Conservation (phyloP, 768 basidiomycete species). For the Dioszegia crocea region DNA sequence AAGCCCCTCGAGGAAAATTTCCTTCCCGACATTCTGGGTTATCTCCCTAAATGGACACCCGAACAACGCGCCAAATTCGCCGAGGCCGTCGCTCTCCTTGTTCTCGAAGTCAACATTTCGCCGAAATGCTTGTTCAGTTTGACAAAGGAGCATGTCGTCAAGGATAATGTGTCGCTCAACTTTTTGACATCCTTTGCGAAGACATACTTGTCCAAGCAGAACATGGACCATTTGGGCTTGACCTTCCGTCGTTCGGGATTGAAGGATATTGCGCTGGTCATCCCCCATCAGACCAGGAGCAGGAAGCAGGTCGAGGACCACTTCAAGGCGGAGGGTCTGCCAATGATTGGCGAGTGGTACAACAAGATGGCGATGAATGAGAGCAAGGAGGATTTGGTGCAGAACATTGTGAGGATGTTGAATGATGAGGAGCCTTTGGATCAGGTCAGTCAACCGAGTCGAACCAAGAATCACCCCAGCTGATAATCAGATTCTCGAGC, state of each 20-base stretch:
- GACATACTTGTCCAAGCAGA: slow-evolving; percentile 70
- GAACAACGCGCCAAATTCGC: slow-evolving; percentile 78
- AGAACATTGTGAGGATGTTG: slow-evolving; percentile 60
- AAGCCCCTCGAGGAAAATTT: slow-evolving; percentile 85
- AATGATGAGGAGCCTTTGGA: slow-evolving; percentile 64
- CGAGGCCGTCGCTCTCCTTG: slow-evolving; percentile 71
- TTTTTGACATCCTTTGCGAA: slow-evolving; percentile 76
- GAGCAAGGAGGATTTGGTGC: slow-evolving; percentile 71
- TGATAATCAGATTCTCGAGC: slow-evolving; percentile 62
- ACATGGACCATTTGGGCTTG: slow-evolving; percentile 81
- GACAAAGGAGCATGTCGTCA: slow-evolving; percentile 89
- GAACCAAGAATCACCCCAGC: too few relatives aligned
- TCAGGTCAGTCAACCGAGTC: slow-evolving; percentile 65
- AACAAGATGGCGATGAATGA: slow-evolving; percentile 79
- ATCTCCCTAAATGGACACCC: slow-evolving; percentile 70
- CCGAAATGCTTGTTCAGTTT: slow-evolving; percentile 73
- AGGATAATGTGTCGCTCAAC: slow-evolving; percentile 77
- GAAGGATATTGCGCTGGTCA: slow-evolving; percentile 73
- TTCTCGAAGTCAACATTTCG: slow-evolving; percentile 76
- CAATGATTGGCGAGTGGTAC: slow-evolving; percentile 91
- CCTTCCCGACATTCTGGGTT: slow-evolving; percentile 71
- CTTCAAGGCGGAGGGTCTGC: slow-evolving; percentile 73
- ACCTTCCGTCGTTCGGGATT: slow-evolving; percentile 79
- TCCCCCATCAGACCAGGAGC: slow-evolving; percentile 77
- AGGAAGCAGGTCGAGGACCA: slow-evolving; percentile 72